Evolutionary conservation across 257 asterid species (phyloP).

Genomic region (Penstemon eatonii): DNA sequence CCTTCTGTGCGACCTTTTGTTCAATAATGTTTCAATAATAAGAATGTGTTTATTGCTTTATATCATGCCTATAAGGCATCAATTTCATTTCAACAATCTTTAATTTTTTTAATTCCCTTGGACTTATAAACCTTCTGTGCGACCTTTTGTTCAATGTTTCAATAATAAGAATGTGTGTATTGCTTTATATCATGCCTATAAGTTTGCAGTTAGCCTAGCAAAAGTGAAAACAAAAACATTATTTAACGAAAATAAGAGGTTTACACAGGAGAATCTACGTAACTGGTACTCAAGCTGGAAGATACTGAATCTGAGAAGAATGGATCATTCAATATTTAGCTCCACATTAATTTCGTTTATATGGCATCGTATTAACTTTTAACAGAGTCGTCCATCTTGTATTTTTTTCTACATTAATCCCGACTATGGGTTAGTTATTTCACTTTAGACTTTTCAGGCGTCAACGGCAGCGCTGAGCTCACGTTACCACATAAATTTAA

Average conservation of each 20-base stretch:
- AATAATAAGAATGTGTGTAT: not conserved
- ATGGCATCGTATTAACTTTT: no score
- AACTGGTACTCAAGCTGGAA: not conserved
- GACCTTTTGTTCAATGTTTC: not conserved
- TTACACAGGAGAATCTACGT: not conserved
- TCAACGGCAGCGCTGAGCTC: no score
- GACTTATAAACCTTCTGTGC: not conserved
- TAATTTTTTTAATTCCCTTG: not conserved
- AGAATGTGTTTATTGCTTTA: not conserved
- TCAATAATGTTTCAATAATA: no score
- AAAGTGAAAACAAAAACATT: not conserved
- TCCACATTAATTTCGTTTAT: not conserved
- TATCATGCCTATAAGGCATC: not conserved
- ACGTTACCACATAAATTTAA: no score
- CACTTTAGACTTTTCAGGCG: no score
- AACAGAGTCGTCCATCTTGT: no score
- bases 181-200: not conserved
- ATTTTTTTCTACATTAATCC: no score
- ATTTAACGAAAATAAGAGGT: no score
- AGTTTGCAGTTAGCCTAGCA: no score
- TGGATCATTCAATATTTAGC: constrained; percentile 41
- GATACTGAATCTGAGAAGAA: constrained; percentile 31
- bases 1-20: not conserved
- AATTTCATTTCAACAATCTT: not conserved
- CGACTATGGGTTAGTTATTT: no score